Conservation (phyloP, 2,329 filamentous ascomycete genomes). For the Aspergillus viridinutans region DNA sequence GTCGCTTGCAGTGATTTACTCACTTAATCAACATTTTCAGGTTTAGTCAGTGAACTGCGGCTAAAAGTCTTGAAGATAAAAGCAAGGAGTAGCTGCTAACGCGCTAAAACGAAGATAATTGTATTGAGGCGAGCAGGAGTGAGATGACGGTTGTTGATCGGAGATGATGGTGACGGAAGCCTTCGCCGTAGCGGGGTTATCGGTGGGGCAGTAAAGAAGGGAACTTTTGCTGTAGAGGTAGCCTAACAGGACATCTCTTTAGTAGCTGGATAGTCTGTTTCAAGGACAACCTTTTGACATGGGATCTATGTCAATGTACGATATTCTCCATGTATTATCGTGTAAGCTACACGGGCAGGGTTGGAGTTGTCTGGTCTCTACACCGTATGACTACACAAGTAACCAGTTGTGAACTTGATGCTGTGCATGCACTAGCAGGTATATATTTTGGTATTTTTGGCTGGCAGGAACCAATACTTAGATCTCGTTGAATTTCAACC, state of each 20-base stretch:
- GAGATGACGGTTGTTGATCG: conserved; percentile 9
- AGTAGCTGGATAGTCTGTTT: not conserved
- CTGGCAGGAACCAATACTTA: not conserved
- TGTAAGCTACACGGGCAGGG: not conserved
- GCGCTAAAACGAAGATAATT: not conserved
- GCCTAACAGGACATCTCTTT: not conserved
- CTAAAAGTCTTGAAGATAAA: not conserved
- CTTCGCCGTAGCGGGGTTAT: conserved; percentile 27
- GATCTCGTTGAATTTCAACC: not conserved
- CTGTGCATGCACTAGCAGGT: not conserved
- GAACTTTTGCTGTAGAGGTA: not conserved
- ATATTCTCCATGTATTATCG: not conserved
- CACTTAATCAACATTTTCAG: conserved; percentile 51
- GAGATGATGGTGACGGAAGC: conserved; percentile 21
- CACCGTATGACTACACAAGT: not conserved
- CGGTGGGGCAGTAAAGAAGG: conserved; percentile 22
- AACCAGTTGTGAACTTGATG: not conserved
- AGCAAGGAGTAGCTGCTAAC: not conserved
- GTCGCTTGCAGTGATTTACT: conserved; percentile 14
- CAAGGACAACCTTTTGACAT: not conserved
- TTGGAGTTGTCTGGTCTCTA: not conserved
- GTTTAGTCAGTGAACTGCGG: not conserved
- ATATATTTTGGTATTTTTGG: not conserved
- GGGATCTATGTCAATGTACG: not conserved
- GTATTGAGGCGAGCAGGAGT: conserved; percentile 12